These are phyloP conservation scores for Ogataea nonfermentans DNA, from an alignment of 805 yeast species.

Conservation along the genomic window DNA sequence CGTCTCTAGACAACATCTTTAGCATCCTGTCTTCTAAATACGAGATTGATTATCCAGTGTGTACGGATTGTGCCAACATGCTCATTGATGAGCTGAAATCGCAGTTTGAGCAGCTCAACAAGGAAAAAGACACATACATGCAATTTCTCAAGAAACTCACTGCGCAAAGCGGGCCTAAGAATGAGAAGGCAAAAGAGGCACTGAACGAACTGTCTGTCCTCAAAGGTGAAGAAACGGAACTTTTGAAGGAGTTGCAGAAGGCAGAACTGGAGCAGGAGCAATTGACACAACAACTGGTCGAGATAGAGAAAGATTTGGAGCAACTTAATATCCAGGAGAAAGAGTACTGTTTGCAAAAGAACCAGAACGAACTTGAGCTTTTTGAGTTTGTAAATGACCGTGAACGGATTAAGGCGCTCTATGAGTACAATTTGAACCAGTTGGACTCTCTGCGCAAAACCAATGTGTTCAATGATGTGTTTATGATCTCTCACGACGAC, in stretches of 20 bases:
- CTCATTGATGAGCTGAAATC: slow-evolving; percentile 62
- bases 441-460: slow-evolving; percentile 69
- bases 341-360: slow-evolving; percentile 47
- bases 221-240: slow-evolving; percentile 37
- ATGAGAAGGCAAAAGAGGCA: slow-evolving; percentile 44
- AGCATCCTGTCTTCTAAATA: slow-evolving; percentile 73
- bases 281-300: slow-evolving; percentile 48
- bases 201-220: slow-evolving; percentile 46
- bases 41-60: slow-evolving; percentile 82
- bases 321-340: slow-evolving; percentile 44
- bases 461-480: slow-evolving; percentile 81
- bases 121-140: slow-evolving; percentile 76
- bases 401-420: slow-evolving; percentile 60
- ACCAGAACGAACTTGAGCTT: slow-evolving; percentile 54
- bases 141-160: slow-evolving; percentile 70
- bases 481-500: slow-evolving; percentile 80
- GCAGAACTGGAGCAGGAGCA: slow-evolving; percentile 43
- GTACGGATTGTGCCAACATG: slow-evolving; percentile 76
- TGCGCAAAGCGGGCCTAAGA: slow-evolving; percentile 46
- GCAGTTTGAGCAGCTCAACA: slow-evolving; percentile 68
- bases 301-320: slow-evolving; percentile 40
- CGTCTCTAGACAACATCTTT: slow-evolving; percentile 62
- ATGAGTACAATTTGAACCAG: slow-evolving; percentile 60
- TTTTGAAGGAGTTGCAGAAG: slow-evolving; percentile 39
- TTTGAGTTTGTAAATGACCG: slow-evolving; percentile 50